Evolutionary conservation across 1,284 basidiomycete species (phyloP).

Genomic region (Somion occarium): DNA sequence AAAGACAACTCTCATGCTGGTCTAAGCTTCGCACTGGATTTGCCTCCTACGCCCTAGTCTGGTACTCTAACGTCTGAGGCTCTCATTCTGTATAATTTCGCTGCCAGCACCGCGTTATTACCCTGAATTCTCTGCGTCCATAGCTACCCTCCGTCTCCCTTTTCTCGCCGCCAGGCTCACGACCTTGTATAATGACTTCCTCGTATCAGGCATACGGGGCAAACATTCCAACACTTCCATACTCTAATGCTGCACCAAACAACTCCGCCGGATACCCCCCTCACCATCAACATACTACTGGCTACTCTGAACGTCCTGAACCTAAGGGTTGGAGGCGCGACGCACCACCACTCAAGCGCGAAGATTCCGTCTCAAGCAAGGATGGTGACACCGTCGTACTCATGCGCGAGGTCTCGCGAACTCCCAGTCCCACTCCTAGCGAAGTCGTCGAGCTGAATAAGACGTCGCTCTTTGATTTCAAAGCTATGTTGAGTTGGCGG

Average conservation of each 20-base stretch:
- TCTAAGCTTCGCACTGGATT: background rate
- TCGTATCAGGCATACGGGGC: conserved; percentile 28
- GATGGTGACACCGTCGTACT: conserved; percentile 14
- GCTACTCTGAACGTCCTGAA: conserved; percentile 10
- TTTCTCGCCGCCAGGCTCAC: no score
- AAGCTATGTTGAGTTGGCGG: conserved; percentile 35
- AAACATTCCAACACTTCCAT: background rate
- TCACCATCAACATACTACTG: conserved; percentile 10
- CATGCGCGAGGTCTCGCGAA: conserved; percentile 26
- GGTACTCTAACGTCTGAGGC: background rate
- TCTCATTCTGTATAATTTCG: background rate
- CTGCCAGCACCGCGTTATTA: no score
- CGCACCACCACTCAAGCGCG: background rate
- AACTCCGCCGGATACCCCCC: conserved; percentile 1
- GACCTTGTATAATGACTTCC: conserved; percentile 18
- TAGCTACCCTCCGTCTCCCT: no score
- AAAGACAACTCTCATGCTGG: background rate
- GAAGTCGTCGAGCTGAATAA: conserved; percentile 31
- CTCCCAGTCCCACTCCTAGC: conserved; percentile 38
- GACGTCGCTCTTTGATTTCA: conserved; percentile 39
- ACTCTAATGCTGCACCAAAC: conserved; percentile 11
- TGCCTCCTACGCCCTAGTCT: background rate
- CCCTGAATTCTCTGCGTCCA: no score
- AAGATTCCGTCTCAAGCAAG: conserved; percentile 7
- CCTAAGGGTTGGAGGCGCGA: background rate